phyloP scores from a whole-genome alignment of 371 early-diverging fungal species.

The Rhizopus arrhizus region DNA sequence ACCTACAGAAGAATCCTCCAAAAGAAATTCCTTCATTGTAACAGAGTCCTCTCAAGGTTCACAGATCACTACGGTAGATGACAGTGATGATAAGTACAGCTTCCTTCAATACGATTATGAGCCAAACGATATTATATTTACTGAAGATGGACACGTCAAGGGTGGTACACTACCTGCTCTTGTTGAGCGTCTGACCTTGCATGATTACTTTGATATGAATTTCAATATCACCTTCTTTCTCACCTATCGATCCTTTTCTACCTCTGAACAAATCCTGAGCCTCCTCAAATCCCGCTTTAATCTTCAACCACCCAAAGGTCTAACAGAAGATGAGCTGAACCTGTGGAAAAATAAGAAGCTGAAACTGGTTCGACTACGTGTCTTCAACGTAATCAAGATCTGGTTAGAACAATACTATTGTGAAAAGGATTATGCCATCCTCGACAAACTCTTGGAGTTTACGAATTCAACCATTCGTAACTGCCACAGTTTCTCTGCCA shows the following conservation, averaged over 20 bases:
- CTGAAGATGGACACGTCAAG: constrained; percentile 82
- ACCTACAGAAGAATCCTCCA: neutral
- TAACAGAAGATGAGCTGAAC: constrained; percentile 65
- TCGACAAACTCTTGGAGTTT: constrained; percentile 76
- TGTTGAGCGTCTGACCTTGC: constrained; percentile 86
- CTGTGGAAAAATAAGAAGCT: constrained; percentile 84
- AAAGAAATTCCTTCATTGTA: neutral
- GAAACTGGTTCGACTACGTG: constrained; percentile 83
- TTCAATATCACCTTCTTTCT: constrained; percentile 85
- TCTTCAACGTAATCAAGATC: constrained; percentile 86
- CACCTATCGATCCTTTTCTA: constrained; percentile 88
- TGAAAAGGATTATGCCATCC: constrained; percentile 60
- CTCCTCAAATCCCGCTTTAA: constrained; percentile 73
- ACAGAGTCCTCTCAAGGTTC: neutral
- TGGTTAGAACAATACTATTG: constrained; percentile 92
- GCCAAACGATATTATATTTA: constrained; percentile 73
- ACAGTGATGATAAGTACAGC: constrained; percentile 22
- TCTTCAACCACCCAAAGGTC: constrained; percentile 69
- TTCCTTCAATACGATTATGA: constrained; percentile 44
- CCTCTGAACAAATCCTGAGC: constrained; percentile 71
- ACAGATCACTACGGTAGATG: constrained; percentile 10
- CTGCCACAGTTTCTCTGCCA: constrained; percentile 70
- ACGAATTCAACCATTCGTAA: constrained; percentile 74
- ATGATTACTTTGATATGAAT: constrained; percentile 75
- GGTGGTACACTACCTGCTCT: constrained; percentile 88